phyloP scores from a whole-genome alignment of 441 rosid species.

The Eutrema salsugineum region DNA sequence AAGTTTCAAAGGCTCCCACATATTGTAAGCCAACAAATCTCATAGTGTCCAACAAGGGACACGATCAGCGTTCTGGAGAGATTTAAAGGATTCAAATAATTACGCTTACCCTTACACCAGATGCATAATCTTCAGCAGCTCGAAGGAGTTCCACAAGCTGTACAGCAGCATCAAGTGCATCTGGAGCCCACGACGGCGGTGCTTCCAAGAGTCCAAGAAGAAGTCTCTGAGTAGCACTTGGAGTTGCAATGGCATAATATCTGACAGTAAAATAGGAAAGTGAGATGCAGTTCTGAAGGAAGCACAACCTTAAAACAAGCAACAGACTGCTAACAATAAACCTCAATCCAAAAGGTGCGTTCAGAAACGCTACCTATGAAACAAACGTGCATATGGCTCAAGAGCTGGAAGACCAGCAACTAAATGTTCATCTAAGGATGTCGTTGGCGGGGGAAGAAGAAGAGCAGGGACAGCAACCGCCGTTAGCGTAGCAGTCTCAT shows the following conservation, averaged over 20 bases:
- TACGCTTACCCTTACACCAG: conserved; percentile 84
- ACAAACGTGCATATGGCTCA: conserved; percentile 95
- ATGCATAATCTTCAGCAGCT: conserved; percentile 97
- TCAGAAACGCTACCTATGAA: conserved; percentile 70
- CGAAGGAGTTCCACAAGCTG: conserved; percentile 99
- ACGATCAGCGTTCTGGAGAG: neutral
- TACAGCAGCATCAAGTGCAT: conserved; percentile 99
- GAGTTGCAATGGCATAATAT: conserved; percentile 97
- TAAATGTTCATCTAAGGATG: conserved; percentile 93
- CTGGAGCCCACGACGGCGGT: conserved; percentile 99
- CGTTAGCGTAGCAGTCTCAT: conserved; percentile 93
- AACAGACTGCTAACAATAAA: neutral
- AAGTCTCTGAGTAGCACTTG: conserved; percentile 98
- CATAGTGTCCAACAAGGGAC: neutral
- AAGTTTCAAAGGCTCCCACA: neutral
- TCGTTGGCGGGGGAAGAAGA: conserved; percentile 97
- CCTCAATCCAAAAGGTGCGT: conserved; percentile 1
- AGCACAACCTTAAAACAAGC: neutral
- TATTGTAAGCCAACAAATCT: neutral
- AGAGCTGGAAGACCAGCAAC: conserved; percentile 99
- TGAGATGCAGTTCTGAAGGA: conserved; percentile 14
- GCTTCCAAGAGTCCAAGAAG: conserved; percentile 99
- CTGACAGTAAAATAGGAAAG: conserved; percentile 36
- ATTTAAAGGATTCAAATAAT: conserved; percentile 7
- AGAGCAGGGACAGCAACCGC: conserved; percentile 99